Conservation (phyloP, 192 early-diverging fungal genomes). For the Podila horticola region DNA sequence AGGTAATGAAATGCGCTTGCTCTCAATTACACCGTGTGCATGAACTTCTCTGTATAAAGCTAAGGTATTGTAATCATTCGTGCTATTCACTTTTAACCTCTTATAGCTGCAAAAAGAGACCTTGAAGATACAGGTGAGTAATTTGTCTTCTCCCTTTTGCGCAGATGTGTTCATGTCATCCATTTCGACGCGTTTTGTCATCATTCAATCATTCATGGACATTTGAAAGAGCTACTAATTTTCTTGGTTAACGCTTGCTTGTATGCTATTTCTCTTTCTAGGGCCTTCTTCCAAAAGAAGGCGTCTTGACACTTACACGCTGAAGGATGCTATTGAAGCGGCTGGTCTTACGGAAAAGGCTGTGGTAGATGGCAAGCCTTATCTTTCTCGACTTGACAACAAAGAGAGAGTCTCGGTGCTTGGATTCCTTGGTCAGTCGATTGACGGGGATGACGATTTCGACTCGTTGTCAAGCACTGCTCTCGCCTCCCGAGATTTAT, state of each 20-base stretch:
- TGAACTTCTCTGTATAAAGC: too few species aligned
- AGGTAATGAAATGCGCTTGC: too few species aligned
- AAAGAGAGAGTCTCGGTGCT: constrained; percentile 25
- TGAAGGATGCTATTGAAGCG: constrained; percentile 7
- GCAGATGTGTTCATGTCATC: neutral
- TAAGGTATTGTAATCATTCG: too few species aligned
- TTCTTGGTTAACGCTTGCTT: neutral
- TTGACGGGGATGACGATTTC: neutral
- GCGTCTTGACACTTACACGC: neutral
- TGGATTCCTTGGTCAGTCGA: constrained; percentile 7
- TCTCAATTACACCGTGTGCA: too few species aligned
- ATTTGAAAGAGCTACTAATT: neutral
- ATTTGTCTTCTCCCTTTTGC: neutral
- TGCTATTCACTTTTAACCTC: neutral
- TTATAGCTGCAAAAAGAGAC: constrained; percentile 18
- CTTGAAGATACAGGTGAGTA: constrained; percentile 14
- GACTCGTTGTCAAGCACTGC: constrained; percentile 6
- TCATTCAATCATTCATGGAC: neutral
- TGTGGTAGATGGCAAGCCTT: constrained; percentile 3
- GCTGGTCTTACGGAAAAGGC: constrained; percentile 15
- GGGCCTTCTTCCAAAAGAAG: constrained; percentile 5
- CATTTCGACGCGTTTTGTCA: too few species aligned
- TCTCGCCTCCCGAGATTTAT: too few species aligned
- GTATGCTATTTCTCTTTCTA: constrained; percentile 1
- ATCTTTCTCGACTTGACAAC: constrained; percentile 21